Conservation (phyloP, 2,329 filamentous ascomycete genomes). For the Drechslerella coelobrocha region DNA sequence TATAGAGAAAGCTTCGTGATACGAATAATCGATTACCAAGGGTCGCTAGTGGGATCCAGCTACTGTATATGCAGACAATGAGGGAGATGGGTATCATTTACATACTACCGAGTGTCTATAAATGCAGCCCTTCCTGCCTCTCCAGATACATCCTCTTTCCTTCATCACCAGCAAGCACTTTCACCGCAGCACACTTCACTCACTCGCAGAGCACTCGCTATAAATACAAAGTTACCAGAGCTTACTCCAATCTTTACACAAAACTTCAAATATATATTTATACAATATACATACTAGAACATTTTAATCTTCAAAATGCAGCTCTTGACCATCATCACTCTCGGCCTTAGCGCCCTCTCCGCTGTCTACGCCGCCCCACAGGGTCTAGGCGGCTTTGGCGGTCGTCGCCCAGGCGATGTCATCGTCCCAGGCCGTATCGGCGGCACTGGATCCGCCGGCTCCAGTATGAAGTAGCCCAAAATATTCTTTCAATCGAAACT, state of each 20-base stretch:
- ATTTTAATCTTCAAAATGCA: slow-evolving; percentile 32
- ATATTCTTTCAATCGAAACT: background rate
- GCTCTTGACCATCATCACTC: slow-evolving; percentile 38
- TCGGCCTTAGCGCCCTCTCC: slow-evolving; percentile 35
- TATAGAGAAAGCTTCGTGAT: too few species aligned
- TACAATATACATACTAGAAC: background rate
- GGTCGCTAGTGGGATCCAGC: too few species aligned
- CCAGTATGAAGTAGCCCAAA: slow-evolving; percentile 13
- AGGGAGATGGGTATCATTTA: too few species aligned
- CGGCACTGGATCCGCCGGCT: slow-evolving; percentile 28
- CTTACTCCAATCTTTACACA: slow-evolving; percentile 5
- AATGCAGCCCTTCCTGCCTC: slow-evolving; percentile 3
- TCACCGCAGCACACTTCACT: background rate
- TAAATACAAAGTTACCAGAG: slow-evolving; percentile 6
- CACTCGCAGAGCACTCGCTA: slow-evolving; percentile 14
- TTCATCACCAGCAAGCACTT: slow-evolving; percentile 21
- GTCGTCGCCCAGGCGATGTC: slow-evolving; percentile 5
- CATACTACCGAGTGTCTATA: slow-evolving; percentile 24
- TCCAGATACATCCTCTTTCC: background rate
- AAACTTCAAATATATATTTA: background rate
- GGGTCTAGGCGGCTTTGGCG: background rate
- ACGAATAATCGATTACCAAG: too few species aligned
- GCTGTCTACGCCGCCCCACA: slow-evolving; percentile 33
- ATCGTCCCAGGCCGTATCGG: slow-evolving; percentile 35
- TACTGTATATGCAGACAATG: too few species aligned